Evolutionary conservation across 768 basidiomycete genomes (phyloP), one percentile per base, ranked within the genome.

Genomic region (Trametes meyenii): DNA sequence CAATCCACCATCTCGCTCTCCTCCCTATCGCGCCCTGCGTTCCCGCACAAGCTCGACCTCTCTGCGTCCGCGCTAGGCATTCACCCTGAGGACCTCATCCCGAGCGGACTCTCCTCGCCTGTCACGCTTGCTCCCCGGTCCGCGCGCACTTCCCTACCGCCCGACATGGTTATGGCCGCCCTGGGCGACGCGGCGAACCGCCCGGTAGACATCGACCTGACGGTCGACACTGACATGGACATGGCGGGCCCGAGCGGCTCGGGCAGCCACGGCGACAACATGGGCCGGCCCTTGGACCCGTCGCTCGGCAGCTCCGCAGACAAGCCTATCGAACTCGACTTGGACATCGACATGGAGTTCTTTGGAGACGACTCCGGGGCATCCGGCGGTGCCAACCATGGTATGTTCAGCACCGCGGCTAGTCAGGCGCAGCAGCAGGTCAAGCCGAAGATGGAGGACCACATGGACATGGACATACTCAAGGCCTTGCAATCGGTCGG

Each of bases 71-170:
- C 85, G 12, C 78, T 92, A 57, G 84, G 85, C 48, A 79, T 90
- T 29, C 75, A 83, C n/a, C 78, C 87, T 0, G 86, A 87, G 44
- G 89, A 90, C 66, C 81, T 78, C 6, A 75, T 82, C 5, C 76
- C 82, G 1, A 85, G 80, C 48, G 85, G 86, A 1, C 76, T 91
- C 49, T 80, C 87, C 29, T 92, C 90, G 6, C 92, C 92, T 7
- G 91, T 93, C 35, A 90, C 87, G 5, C 81, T 94, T 39, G 92
- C 90, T 0, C 92, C 92, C 1, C 89, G 85, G 68, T 90, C 92
- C 5, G 89, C 88, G 48, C 83, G 88, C 3, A 80, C 87, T 1
- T 67, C 69, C 0, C 55, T 71, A 10, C 79, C 84, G 24, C 78
- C 85, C 3, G 88, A 90, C 44, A 73, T 90, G 46, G 71, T 89